Percentiles rank a stretch among this genome's conserved stretches.
Evolutionary conservation across 2,329 filamentous ascomycete species (phyloP).

Genomic region (Triangularia verruculosa): DNA sequence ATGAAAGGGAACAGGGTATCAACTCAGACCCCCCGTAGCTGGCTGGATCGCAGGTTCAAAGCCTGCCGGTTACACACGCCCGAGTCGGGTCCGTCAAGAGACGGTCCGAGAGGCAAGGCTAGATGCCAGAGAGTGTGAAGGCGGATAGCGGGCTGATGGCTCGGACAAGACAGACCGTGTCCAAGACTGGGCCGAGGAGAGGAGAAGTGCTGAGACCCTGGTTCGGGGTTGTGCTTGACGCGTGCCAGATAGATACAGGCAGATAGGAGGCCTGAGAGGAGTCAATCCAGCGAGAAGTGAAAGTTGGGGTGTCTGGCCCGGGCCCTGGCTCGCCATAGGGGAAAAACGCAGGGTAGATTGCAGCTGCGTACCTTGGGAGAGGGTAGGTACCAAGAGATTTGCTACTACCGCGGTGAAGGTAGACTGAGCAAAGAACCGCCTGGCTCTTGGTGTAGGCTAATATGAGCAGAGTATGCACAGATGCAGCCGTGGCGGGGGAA

Average conservation of each 20-base stretch:
- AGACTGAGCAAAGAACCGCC: not conserved
- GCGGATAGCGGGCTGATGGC: not conserved
- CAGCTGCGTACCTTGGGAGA: not conserved
- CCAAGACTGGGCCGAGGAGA: not conserved
- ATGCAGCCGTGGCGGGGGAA: slow-evolving; percentile 2
- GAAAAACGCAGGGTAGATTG: not conserved
- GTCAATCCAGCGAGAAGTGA: not conserved
- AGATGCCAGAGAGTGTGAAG: not conserved
- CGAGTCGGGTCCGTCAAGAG: not conserved
- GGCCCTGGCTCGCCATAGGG: not conserved
- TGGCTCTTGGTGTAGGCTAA: slow-evolving; percentile 8
- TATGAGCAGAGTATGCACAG: not conserved
- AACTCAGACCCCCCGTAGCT: not conserved
- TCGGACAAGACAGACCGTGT: not conserved
- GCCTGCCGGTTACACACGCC: not conserved
- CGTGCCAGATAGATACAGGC: not conserved
- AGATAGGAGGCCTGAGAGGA: not conserved
- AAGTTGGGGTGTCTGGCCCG: not conserved
- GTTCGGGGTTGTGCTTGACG: not conserved
- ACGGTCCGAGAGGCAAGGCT: not conserved
- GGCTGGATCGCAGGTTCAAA: not conserved
- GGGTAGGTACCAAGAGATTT: not conserved
- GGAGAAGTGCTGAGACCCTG: not conserved
- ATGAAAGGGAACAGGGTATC: not conserved
- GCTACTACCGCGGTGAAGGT: no score